A percentile compares a stretch with the other conserved stretches of the same genome.
phyloP scores from a whole-genome alignment of 2,329 filamentous ascomycete species.

The Trichoderma asperellum region DNA sequence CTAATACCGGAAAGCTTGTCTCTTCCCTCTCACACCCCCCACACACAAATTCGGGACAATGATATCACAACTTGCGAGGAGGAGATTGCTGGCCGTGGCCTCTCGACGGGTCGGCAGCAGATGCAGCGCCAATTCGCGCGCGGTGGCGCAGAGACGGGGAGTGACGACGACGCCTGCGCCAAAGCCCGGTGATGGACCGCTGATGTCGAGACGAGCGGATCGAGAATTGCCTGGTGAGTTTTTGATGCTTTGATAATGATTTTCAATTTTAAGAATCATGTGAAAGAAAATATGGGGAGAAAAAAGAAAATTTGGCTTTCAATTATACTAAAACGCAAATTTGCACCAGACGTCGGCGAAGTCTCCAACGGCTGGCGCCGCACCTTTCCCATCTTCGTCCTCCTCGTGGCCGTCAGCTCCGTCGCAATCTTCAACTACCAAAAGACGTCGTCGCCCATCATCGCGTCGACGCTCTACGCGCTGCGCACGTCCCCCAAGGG shows the following conservation, averaged over 20 bases:
- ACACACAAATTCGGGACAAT: conserved; percentile 21
- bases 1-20: not conserved
- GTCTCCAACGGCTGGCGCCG: conserved; percentile 65
- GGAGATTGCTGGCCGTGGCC: conserved; percentile 33
- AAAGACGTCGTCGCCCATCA: conserved; percentile 83
- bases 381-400: conserved; percentile 80
- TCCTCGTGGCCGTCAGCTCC: conserved; percentile 70
- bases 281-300: not conserved
- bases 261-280: not conserved
- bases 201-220: conserved; percentile 68
- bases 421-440: conserved; percentile 99
- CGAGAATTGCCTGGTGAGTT: conserved; percentile 65
- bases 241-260: not conserved
- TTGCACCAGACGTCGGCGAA: conserved; percentile 45
- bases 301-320: not conserved
- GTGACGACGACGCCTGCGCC: conserved; percentile 60
- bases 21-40: not conserved
- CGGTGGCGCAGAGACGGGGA: conserved; percentile 48
- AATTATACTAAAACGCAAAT: not conserved
- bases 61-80: conserved; percentile 33
- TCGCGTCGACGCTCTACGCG: conserved; percentile 89
- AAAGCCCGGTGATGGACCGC: conserved; percentile 61
- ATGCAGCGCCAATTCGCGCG: not conserved
- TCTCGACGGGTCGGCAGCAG: conserved; percentile 33
- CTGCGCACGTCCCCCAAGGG: conserved; percentile 79